These are phyloP conservation scores for Orbilia javanica DNA, from an alignment of 2,329 filamentous ascomycete genomes.

Conservation along the genomic window DNA sequence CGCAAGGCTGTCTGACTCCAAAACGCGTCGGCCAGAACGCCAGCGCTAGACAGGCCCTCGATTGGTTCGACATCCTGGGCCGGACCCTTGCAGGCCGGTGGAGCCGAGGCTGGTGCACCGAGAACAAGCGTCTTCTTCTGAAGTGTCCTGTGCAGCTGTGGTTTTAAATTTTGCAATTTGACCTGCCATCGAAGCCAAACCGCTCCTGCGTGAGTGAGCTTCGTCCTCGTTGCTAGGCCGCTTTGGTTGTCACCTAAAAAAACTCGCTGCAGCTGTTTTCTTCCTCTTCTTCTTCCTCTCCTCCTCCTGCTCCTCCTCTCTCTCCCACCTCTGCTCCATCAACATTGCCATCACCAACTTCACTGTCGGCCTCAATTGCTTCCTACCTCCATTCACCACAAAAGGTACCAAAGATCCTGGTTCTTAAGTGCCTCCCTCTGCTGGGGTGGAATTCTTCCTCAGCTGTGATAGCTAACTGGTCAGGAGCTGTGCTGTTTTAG, in stretches of 20 bases:
- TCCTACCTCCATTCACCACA: background rate
- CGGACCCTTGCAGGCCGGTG: slow-evolving; percentile 29
- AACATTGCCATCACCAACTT: background rate
- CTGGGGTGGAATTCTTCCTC: background rate
- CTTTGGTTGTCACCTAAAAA: slow-evolving; percentile 37
- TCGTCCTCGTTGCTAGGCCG: slow-evolving; percentile 40
- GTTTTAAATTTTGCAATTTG: too few species aligned
- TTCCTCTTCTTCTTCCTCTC: slow-evolving; percentile 8
- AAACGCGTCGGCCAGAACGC: slow-evolving; percentile 27
- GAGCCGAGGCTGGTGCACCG: slow-evolving; percentile 1
- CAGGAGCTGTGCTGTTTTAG: slow-evolving; percentile 28
- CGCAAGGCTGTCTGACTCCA: slow-evolving; percentile 27
- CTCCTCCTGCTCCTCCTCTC: background rate
- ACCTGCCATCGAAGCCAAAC: too few species aligned
- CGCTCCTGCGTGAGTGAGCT: slow-evolving; percentile 21
- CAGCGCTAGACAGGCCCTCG: slow-evolving; percentile 1
- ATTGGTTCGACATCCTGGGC: slow-evolving; percentile 26
- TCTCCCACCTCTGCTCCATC: background rate
- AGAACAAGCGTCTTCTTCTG: background rate
- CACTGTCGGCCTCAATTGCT: slow-evolving; percentile 32
- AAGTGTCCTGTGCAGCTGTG: background rate
- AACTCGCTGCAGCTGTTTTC: slow-evolving; percentile 24
- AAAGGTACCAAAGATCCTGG: background rate
- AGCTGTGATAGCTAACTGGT: slow-evolving; percentile 36
- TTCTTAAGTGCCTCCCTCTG: background rate